Percentiles rank a stretch among this genome's conserved stretches.
Evolutionary conservation across 495 filamentous ascomycete species (phyloP).

Genomic region (Aspergillus egyptiacus): DNA sequence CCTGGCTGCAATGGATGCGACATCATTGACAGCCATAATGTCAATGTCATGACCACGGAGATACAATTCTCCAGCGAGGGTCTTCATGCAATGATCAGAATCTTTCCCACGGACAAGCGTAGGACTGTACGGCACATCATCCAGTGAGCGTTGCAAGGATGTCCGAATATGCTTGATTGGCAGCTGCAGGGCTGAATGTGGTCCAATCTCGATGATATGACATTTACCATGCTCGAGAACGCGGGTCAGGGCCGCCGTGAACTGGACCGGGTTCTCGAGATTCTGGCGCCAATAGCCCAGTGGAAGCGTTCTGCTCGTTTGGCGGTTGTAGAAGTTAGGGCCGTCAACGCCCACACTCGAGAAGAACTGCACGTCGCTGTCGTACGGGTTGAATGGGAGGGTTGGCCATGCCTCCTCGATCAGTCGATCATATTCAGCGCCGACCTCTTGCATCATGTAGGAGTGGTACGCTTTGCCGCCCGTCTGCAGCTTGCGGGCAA

Average conservation of each 20-base stretch:
- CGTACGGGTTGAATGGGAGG: not conserved
- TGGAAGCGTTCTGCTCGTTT: not conserved
- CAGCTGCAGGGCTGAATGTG: conserved; percentile 5
- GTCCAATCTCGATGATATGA: conserved; percentile 5
- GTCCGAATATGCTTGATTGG: conserved; percentile 9
- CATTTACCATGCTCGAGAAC: not conserved
- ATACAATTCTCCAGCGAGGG: not conserved
- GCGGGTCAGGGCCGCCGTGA: not conserved
- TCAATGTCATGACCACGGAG: no score
- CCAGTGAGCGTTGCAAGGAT: no score
- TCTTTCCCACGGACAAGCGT: not conserved
- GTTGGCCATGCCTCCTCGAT: conserved; percentile 3
- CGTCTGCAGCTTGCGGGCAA: conserved; percentile 35
- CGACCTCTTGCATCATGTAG: conserved; percentile 43
- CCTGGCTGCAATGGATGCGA: not conserved
- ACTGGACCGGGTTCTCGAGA: conserved; percentile 7
- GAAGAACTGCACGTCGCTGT: not conserved
- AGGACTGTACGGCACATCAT: not conserved
- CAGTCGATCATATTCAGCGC: conserved; percentile 30
- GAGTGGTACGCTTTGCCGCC: conserved; percentile 54
- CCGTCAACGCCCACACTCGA: no score
- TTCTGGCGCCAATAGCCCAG: conserved; percentile 6
- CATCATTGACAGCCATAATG: conserved; percentile 2
- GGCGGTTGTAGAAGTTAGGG: no score
- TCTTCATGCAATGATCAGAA: not conserved